Base-by-base conservation (phyloP, 75 land plant genomes). In the Pinus albicaulis region DNA sequence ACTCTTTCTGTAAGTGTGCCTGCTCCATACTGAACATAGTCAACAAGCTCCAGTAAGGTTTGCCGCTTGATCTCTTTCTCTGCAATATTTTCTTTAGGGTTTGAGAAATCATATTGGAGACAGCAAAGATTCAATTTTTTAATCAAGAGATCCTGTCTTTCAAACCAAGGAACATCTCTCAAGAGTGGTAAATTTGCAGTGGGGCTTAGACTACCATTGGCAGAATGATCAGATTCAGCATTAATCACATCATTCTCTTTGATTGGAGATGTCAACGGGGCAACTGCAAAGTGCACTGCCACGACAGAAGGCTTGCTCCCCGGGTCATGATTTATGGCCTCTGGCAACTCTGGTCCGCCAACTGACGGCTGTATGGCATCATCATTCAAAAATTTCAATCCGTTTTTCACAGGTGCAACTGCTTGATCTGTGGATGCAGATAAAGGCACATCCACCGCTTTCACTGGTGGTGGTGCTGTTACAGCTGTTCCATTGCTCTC, bases 21-120 rank as follows among this genome's bases (percentile, higher is more conserved):
- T 16, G 78, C 53, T 20, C 84, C 84, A 24, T 71, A 81, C 10
- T 79, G 58, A 26, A 83, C 59, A 48, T 75, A 83, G 28, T 83
- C 84, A 23, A 75, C 84, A 22, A 83, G 73, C 84, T 83, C 84
- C 28, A 81, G 57, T 19, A 83, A 55, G 25, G 84, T 80, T 78
- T 80, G 83, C 55, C 84, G 41, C 84, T 83, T 83, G 55, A 81
- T 65, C 83, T 83, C 84, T 55, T 83, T 83, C 72, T 83, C 84
- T 36, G 58, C 34, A 28, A 63, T 48, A 57, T 83, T 81, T 44
- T 69, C 76, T 52, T 78, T 38, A 31, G 84, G 48, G 59, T 80
- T 59, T 22, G 78, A 56, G 83, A 83, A 83, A 69, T 83, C 84
- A 66, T 82, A 83, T 36, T 76, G 38, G 56, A 38, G 56, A 65